A percentile compares a stretch with the other conserved stretches of the same genome.
phyloP scores from a whole-genome alignment of 169 alveolate species.

The Neospora caninum region DNA sequence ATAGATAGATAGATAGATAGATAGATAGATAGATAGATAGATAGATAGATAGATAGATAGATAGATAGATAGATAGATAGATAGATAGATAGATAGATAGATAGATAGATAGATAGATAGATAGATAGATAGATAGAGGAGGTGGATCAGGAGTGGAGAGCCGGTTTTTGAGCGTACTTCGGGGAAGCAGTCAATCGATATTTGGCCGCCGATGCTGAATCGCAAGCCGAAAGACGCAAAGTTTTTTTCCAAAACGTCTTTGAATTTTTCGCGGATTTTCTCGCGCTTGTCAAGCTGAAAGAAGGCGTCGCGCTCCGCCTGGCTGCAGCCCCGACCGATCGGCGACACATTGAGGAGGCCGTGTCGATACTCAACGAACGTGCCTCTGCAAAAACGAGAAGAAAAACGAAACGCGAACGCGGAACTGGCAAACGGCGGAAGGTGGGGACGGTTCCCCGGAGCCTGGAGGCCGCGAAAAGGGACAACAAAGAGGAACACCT shows the following conservation, averaged over 20 bases:
- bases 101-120: too few relatives aligned
- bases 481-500: too few relatives aligned
- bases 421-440: not conserved
- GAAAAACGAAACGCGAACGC: not conserved
- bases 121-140: slow-evolving; percentile 79
- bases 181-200: slow-evolving; percentile 95
- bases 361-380: slow-evolving; percentile 94
- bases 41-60: too few relatives aligned
- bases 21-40: too few relatives aligned
- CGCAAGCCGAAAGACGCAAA: slow-evolving; percentile 82
- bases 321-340: slow-evolving; percentile 95
- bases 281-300: slow-evolving; percentile 79
- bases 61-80: too few relatives aligned
- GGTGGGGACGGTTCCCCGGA: too few relatives aligned
- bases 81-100: too few relatives aligned
- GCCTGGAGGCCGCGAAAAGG: too few relatives aligned
- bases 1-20: too few relatives aligned
- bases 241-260: slow-evolving; percentile 75
- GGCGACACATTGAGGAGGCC: slow-evolving; percentile 97
- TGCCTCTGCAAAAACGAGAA: slow-evolving; percentile 82
- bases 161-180: slow-evolving; percentile 65
- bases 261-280: slow-evolving; percentile 79
- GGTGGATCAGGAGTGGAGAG: slow-evolving; percentile 56
- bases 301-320: slow-evolving; percentile 88
- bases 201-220: slow-evolving; percentile 97